Base-by-base conservation (phyloP, 2,329 filamentous ascomycete species). In the Pezicula neosporulosa region DNA sequence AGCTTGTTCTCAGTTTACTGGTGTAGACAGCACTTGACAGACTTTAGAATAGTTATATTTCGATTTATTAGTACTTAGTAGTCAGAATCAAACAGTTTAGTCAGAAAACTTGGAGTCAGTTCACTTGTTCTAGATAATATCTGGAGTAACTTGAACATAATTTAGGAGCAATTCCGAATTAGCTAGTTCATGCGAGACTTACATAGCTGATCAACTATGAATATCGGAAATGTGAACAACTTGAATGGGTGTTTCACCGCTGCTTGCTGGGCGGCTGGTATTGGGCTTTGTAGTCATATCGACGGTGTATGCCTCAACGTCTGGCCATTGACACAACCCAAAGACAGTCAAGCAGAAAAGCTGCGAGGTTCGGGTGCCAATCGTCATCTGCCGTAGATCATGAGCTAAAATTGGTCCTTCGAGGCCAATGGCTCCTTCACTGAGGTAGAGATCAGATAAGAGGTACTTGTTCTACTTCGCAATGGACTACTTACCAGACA, bases 381-480 rank as follows among this genome's bases (percentile, higher is more conserved):
- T 62, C 6, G 60, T 63, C 56, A 82, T 71, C 10, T 73, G 66
- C 36, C 76, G 70, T 10, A 83, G 61, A 8, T 70, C 70, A 37
- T 74, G 69, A 30, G 78, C 77, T 27, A 82, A 64, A 48, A 81
- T 75, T 2, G 79, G 78, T 0, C 77, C 79, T 61, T 83, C 78
- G 1, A 72, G 70, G 4, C 66, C 68, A 27, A 82, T 71, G 8
- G 76, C 67, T 5, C 80, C 81, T 71, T 67, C 47, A 45, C 44
- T 48, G 12, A 10, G 9, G n/a, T 39, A 16, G 15, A 19, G 13
- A n/a, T 16, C n/a, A 19, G 19, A 19, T 15, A 21, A 21, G 21
- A 21, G 21, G 21, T 21, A 21, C 5, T 21, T 21, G 4, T 30
- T 30, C 6, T 8, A 4, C 3, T 30, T 4, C 28, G 2, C 9